Evolutionary conservation across 306 rosid species (phyloP).

Genomic region (Psophocarpus tetragonolobus): DNA sequence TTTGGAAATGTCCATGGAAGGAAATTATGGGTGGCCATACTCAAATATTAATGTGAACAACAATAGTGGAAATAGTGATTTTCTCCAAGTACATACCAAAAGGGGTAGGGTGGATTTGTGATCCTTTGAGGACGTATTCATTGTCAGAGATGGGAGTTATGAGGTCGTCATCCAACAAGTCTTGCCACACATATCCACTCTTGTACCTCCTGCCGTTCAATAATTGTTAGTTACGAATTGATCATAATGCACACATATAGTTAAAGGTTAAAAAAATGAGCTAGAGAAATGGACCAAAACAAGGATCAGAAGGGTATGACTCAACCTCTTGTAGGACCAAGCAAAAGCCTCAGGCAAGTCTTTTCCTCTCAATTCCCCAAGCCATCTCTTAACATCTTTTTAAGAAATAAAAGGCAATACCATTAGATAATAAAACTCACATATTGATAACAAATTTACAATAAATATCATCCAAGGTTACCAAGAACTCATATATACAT

Average conservation of each 20-base stretch:
- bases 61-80: slow-evolving; percentile 1
- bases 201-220: slow-evolving; percentile 76
- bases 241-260: not conserved
- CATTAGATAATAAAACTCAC: not conserved
- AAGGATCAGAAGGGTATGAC: not conserved
- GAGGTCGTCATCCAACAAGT: slow-evolving; percentile 82
- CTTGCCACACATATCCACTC: slow-evolving; percentile 91
- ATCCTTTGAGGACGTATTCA: slow-evolving; percentile 91
- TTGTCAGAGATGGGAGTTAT: slow-evolving; percentile 85
- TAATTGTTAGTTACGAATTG: slow-evolving; percentile 35
- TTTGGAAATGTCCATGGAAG: slow-evolving; percentile 7
- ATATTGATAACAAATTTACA: not conserved
- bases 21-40: slow-evolving; percentile 45
- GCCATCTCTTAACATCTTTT: slow-evolving; percentile 82
- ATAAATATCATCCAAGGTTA: not conserved
- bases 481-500: not conserved
- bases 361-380: slow-evolving; percentile 73
- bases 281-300: slow-evolving; percentile 13
- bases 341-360: slow-evolving; percentile 66
- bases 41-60: slow-evolving; percentile 21
- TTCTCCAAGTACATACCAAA: slow-evolving; percentile 40
- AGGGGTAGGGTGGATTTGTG: slow-evolving; percentile 53
- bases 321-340: slow-evolving; percentile 88
- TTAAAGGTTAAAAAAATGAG: slow-evolving; percentile 9
- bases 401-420: not conserved